A percentile compares a stretch with the other conserved stretches of the same genome.
These are phyloP conservation scores for barrel medic (Medicago truncatula) DNA, from an alignment of 306 rosid genomes.

Conservation along the genomic window DNA sequence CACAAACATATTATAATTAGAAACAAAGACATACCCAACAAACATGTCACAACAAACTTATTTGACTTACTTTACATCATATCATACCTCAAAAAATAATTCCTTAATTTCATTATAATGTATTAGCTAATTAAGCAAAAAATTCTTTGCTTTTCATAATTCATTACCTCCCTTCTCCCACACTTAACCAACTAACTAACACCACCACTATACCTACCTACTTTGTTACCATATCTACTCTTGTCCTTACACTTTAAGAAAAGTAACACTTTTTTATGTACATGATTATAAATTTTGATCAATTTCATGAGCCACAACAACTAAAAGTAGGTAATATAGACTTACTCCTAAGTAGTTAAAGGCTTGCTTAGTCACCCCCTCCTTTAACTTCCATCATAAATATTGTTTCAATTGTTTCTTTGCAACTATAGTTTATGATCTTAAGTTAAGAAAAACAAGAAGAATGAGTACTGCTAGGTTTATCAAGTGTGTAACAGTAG, in stretches of 20 bases:
- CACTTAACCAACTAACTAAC: constrained; percentile 99
- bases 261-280: constrained; percentile 51
- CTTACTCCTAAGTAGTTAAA: constrained; percentile 28
- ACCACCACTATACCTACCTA: constrained; percentile 70
- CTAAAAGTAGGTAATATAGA: constrained; percentile 48
- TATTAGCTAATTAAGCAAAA: constrained; percentile 50
- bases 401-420: constrained; percentile 28
- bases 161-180: constrained; percentile 76
- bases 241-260: constrained; percentile 90
- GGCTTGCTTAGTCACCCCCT: constrained; percentile 29
- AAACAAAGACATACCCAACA: constrained; percentile 30
- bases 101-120: constrained; percentile 46
- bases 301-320: constrained; percentile 31
- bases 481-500: constrained; percentile 95
- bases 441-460: constrained; percentile 39
- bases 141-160: constrained; percentile 60
- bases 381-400: constrained; percentile 33
- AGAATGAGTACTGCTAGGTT: constrained; percentile 83
- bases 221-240: constrained; percentile 51
- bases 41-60: constrained; percentile 40
- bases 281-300: constrained; percentile 44
- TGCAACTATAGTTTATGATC: constrained; percentile 25
- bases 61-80: constrained; percentile 46
- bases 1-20: constrained; percentile 24
- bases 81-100: constrained; percentile 2